Evolutionary conservation across 1,139 yeast genomes (phyloP), one percentile per base, ranked within the genome.

Genomic region (Saccharomycopsis hybrid): DNA sequence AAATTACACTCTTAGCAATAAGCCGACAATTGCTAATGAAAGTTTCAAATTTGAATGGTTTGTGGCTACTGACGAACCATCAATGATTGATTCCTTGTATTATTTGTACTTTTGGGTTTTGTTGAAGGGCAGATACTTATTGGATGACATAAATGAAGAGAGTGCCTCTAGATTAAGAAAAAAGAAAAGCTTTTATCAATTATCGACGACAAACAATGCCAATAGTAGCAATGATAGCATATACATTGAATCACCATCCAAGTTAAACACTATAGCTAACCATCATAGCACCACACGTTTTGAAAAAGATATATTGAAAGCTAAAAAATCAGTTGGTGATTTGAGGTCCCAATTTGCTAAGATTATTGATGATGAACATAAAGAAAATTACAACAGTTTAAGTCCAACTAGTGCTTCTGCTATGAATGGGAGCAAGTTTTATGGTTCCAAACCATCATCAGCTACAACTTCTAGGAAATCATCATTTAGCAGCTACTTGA

Each of bases 31-130:
- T 31, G 33, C 33, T n/a, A 44, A 50, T 32, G 55, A 52, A 42
- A 29, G n/a, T 11, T 40, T 30, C 33, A 36, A 37, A 29, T 52
- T 37, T 41, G 55, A 52, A 37, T 52, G 55, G 55, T 52, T 50
- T 41, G 35, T 48, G 5, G 54, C 53, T 7, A 49, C 45, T 37
- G 40, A 32, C 5, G 54, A 52, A 29, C 55, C 55, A 2, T 44
- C 48, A 5, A 45, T 52, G 36, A 41, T 52, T 13, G 55, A 52
- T 28, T 25, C 48, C 7, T 37, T 52, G 1, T 52, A 52, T 32
- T 52, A 52, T 39, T 39, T 52, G 41, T 52, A 52, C 35, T 52
- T 52, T 30, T 52, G 55, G 55, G 49, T 50, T 3, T 32, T 52
- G n/a, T 32, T 52, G 7, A 52, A 52, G 37, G 55, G 52, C 2